Percentiles rank a stretch among this genome's conserved stretches.
phyloP scores from a whole-genome alignment of 106 monocot species.

The Dendrobium huoshanense region DNA sequence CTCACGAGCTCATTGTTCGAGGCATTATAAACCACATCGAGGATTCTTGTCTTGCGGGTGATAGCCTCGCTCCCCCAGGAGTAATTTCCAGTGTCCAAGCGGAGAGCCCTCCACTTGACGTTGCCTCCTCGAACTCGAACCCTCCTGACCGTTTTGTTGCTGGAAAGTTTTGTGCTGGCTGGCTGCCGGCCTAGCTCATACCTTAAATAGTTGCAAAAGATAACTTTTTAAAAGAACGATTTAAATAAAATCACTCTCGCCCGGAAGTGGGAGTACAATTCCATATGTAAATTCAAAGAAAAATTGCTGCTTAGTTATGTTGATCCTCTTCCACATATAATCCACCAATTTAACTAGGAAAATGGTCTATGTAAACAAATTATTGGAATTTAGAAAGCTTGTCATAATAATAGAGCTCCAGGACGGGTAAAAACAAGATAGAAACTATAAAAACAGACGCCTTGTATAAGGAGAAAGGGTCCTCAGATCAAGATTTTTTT shows the following conservation, averaged over 20 bases:
- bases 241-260: background rate
- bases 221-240: background rate
- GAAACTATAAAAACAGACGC: no score
- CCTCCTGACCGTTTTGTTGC: conserved; percentile 87
- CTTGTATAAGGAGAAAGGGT: background rate
- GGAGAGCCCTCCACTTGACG: conserved; percentile 81
- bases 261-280: background rate
- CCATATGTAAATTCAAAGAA: background rate
- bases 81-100: conserved; percentile 82
- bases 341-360: background rate
- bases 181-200: conserved; percentile 63
- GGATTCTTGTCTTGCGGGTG: conserved; percentile 73
- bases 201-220: conserved; percentile 15
- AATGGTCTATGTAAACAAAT: background rate
- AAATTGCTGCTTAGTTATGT: background rate
- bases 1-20: conserved; percentile 90
- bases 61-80: conserved; percentile 89
- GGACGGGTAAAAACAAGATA: no score
- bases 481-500: background rate
- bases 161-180: conserved; percentile 76
- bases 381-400: background rate
- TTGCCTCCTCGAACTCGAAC: conserved; percentile 83
- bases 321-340: background rate
- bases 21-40: conserved; percentile 86
- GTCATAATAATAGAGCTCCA: background rate